Base-by-base conservation (phyloP, 805 yeast genomes). In the Spathaspora sp. region DNA sequence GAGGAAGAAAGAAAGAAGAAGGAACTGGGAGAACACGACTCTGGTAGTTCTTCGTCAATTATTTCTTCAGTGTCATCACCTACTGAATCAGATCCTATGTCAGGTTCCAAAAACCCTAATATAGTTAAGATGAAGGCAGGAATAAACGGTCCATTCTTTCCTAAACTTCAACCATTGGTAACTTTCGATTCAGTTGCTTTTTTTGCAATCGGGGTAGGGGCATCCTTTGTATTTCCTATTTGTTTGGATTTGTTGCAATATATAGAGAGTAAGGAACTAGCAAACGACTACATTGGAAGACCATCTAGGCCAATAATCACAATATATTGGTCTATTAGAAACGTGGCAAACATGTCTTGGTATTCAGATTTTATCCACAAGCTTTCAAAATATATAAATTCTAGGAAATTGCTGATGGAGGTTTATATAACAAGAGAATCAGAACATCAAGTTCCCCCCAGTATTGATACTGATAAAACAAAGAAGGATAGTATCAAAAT, bases 121-220 rank as follows among this genome's bases (percentile, higher is more conserved):
- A 17, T 60, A 52, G 49, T 52, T 44, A 38, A 50, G 38, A 47
- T 76, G 52, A 73, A 71, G 39, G 77, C 73, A 0, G 48, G 64
- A 3, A 63, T 78, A 42, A 66, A 66, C 31, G 83, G 83, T 0
- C 83, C 83, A 0, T 73, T 66, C 53, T 81, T 82, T 0, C 79
- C 73, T 2, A 59, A 62, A 18, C 64, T 65, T 42, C 78, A 77
- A 49, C 72, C 77, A 3, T 62, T 77, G 31, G 57, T 66, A 10
- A 63, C 70, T 7, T 79, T 79, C 55, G 80, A 78, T 46, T 52
- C 72, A 8, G 65, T 64, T 9, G 46, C 72, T 3, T 70, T 77
- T 38, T 51, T 78, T 14, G 67, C 67, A 10, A 73, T 75, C 3
- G 83, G 82, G 1, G 67, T 77, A 1, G 83, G 83, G 2, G 74